Percentiles rank a stretch among this genome's conserved stretches.
These are phyloP conservation scores for Grigorovia jiainica DNA, from an alignment of 805 yeast genomes.

Conservation along the genomic window DNA sequence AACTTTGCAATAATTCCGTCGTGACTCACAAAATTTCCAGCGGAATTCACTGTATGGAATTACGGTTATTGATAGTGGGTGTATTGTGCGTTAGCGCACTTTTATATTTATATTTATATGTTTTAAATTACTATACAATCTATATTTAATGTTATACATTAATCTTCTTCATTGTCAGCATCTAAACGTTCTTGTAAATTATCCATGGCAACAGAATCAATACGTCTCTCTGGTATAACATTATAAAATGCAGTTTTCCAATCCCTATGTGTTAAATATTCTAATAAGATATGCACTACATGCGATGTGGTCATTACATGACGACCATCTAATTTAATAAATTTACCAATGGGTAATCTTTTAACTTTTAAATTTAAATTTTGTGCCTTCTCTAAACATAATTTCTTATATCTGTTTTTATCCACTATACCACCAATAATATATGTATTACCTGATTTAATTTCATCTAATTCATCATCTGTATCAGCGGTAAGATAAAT, in stretches of 20 bases:
- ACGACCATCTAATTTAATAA: slow-evolving; percentile 73
- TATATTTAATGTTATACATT: background rate
- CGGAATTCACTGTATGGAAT: too few relatives aligned
- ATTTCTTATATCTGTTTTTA: slow-evolving; percentile 74
- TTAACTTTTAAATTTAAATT: slow-evolving; percentile 61
- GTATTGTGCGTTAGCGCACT: too few relatives aligned
- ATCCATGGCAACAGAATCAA: slow-evolving; percentile 15
- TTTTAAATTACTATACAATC: too few relatives aligned
- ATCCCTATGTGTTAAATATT: slow-evolving; percentile 67
- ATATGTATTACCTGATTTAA: slow-evolving; percentile 66
- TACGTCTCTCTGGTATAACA: slow-evolving; percentile 78
- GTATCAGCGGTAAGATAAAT: slow-evolving; percentile 84
- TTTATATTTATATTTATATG: too few relatives aligned
- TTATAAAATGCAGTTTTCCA: slow-evolving; percentile 83
- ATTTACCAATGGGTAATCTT: slow-evolving; percentile 80
- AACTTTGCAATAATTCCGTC: too few relatives aligned
- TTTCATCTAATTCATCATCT: slow-evolving; percentile 50
- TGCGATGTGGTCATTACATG: slow-evolving; percentile 89
- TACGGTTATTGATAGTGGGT: too few relatives aligned
- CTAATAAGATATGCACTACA: slow-evolving; percentile 78
- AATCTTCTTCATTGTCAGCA: background rate
- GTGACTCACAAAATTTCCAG: background rate
- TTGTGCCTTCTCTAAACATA: slow-evolving; percentile 77
- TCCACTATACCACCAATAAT: slow-evolving; percentile 95
- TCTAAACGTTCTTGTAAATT: background rate